Percentiles rank a stretch among this genome's conserved stretches.
These are phyloP conservation scores for Ulota crispa DNA, from an alignment of 225 moss, liverwort and hornwort genomes.

Conservation along the genomic window DNA sequence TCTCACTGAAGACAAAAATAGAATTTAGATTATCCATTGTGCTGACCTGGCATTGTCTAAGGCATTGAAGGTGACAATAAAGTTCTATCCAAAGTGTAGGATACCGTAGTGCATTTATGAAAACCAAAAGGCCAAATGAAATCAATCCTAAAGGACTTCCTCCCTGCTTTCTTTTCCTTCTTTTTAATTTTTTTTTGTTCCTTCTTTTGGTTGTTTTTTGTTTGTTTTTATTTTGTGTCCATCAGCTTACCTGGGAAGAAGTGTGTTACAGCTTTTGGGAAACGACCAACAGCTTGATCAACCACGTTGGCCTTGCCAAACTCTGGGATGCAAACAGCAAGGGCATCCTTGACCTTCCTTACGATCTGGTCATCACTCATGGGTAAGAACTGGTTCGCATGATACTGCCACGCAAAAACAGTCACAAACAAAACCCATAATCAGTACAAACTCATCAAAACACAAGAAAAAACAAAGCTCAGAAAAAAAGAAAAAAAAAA, in stretches of 20 bases:
- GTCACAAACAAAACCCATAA: not conserved
- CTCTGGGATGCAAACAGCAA: slow-evolving; percentile 73
- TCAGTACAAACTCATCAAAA: not conserved
- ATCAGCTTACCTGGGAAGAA: slow-evolving; percentile 77
- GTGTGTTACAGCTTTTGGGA: slow-evolving; percentile 86
- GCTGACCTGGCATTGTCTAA: not conserved
- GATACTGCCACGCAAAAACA: slow-evolving; percentile 61
- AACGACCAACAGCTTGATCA: slow-evolving; percentile 86
- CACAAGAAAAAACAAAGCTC: not conserved
- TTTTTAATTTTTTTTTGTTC: too few relatives aligned
- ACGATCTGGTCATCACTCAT: slow-evolving; percentile 85
- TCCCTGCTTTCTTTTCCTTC: too few relatives aligned
- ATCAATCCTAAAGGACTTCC: not conserved
- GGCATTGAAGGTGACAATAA: too few relatives aligned
- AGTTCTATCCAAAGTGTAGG: not conserved
- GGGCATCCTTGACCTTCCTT: slow-evolving; percentile 76
- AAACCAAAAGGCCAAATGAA: not conserved
- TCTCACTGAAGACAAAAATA: not conserved
- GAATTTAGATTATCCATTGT: not conserved
- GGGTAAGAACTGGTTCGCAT: slow-evolving; percentile 93
- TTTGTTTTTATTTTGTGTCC: too few relatives aligned
- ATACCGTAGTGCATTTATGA: too few relatives aligned
- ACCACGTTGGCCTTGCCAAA: slow-evolving; percentile 68
- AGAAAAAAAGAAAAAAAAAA: not conserved
- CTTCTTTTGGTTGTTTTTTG: too few relatives aligned